Evolutionary conservation across 2,329 filamentous ascomycete genomes (phyloP).

Genomic region (Venturia nashicola): DNA sequence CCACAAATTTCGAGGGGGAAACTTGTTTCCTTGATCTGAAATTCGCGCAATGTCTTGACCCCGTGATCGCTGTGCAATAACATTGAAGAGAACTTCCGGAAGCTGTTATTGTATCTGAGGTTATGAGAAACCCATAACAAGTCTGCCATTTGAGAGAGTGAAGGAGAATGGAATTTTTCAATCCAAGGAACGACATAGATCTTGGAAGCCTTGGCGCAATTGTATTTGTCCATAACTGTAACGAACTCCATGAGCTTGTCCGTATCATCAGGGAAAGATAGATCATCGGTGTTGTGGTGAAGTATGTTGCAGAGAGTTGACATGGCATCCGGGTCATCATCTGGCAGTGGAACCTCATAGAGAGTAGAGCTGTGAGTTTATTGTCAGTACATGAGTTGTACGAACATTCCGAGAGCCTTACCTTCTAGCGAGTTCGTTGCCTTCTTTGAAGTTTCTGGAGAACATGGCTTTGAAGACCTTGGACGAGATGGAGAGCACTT

Average conservation of each 20-base stretch:
- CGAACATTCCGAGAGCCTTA: no score
- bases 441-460: background rate
- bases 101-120: no score
- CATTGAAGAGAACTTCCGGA: no score
- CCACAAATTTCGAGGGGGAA: no score
- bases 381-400: no score
- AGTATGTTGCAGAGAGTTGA: background rate
- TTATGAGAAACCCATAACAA: no score
- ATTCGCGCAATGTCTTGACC: no score
- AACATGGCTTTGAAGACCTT: constrained; percentile 4
- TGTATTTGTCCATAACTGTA: background rate
- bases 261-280: background rate
- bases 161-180: no score
- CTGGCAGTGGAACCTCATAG: background rate
- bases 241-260: background rate
- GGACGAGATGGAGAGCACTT: background rate
- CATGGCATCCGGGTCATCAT: background rate
- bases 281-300: background rate
- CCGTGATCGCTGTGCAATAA: no score
- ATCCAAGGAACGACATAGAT: background rate
- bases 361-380: background rate
- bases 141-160: no score
- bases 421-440: background rate
- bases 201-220: background rate
- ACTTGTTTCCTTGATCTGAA: no score